A percentile compares a stretch with the other conserved stretches of the same genome.
Evolutionary conservation across 805 yeast genomes (phyloP).

Genomic region (Monosporozyma servazzii): DNA sequence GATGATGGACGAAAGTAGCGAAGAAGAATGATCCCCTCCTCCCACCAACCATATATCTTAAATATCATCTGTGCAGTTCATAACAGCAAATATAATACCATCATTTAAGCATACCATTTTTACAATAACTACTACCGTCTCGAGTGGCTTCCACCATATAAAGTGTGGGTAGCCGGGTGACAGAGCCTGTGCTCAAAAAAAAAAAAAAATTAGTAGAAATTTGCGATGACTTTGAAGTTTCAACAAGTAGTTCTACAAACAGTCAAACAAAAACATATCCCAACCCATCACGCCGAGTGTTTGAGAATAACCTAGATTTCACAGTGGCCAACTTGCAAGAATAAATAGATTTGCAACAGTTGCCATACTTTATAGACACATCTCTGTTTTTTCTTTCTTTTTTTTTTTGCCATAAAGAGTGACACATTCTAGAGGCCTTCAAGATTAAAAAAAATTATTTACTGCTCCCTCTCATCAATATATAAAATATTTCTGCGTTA

Average conservation of each 20-base stretch:
- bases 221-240: too few species aligned
- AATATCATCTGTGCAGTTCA: background rate
- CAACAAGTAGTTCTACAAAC: too few species aligned
- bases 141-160: too few species aligned
- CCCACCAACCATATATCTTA: background rate
- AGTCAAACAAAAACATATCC: too few species aligned
- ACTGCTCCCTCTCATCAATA: too few species aligned
- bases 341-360: background rate
- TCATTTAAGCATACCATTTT: too few species aligned
- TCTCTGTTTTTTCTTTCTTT: background rate
- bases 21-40: conserved; percentile 11
- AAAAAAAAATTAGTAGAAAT: too few species aligned
- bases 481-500: background rate
- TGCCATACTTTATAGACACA: background rate
- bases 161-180: too few species aligned
- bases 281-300: too few species aligned
- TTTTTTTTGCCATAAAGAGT: background rate
- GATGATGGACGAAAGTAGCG: conserved; percentile 25
- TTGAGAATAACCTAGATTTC: background rate
- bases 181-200: too few species aligned
- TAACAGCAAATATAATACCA: too few species aligned
- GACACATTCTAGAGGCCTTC: background rate
- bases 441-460: background rate
- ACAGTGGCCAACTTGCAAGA: background rate
- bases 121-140: too few species aligned